Conservation (phyloP, 305 asterid genomes). For the Ruellia speciosa region DNA sequence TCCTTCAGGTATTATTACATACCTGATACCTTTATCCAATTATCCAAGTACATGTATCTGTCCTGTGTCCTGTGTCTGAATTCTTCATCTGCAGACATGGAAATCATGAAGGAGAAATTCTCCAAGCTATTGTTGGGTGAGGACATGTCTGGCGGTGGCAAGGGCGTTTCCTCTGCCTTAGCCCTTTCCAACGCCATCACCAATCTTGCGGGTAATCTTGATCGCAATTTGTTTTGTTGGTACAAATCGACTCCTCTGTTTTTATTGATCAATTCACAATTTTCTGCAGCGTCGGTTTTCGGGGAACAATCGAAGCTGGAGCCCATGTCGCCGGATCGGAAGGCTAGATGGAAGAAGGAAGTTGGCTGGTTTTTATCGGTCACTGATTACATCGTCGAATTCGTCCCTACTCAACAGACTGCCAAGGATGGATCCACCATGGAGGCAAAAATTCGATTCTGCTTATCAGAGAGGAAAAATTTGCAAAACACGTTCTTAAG, state of each 20-base stretch:
- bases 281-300: constrained; percentile 57
- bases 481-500: too few species aligned
- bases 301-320: constrained; percentile 71
- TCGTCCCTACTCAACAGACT: constrained; percentile 64
- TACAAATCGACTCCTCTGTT: too few species aligned
- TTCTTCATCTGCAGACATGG: neutral
- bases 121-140: neutral
- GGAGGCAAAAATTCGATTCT: constrained; percentile 40
- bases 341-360: constrained; percentile 74
- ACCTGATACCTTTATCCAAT: neutral
- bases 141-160: neutral
- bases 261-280: too few species aligned
- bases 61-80: too few species aligned
- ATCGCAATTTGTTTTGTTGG: too few species aligned
- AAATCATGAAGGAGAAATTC: neutral
- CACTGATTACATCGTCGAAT: constrained; percentile 71
- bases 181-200: neutral
- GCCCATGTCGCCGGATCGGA: constrained; percentile 65
- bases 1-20: neutral
- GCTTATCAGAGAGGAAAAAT: too few species aligned
- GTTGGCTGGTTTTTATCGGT: constrained; percentile 68
- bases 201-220: neutral
- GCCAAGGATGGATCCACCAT: constrained; percentile 56
- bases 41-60: too few species aligned
- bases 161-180: neutral